phyloP scores from a whole-genome alignment of 495 filamentous ascomycete genomes.

The Immersiella caudata region DNA sequence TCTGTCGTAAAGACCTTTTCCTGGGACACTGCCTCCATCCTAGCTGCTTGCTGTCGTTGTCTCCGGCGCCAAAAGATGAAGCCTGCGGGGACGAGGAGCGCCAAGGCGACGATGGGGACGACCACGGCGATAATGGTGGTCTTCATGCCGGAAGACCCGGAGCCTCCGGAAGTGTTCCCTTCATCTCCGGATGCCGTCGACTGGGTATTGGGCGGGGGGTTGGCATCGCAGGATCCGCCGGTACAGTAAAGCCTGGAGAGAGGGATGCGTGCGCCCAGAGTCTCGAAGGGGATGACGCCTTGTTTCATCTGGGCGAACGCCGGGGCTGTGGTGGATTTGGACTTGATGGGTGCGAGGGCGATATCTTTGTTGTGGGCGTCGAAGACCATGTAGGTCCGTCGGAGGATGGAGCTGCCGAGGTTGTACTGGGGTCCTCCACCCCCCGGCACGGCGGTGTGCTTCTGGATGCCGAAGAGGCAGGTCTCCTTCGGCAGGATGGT shows the following conservation, averaged over 20 bases:
- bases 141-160: neutral
- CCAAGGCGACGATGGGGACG: constrained; percentile 15
- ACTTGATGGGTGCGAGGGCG: constrained; percentile 52
- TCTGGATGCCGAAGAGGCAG: constrained; percentile 69
- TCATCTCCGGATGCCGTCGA: neutral
- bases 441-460: neutral
- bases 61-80: neutral
- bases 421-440: constrained; percentile 44
- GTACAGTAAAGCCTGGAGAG: constrained; percentile 17
- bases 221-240: neutral
- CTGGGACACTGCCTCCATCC: neutral
- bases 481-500: constrained; percentile 28
- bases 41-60: neutral
- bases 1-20: neutral
- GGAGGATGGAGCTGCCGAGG: constrained; percentile 81
- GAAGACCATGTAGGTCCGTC: constrained; percentile 82
- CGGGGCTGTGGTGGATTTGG: neutral
- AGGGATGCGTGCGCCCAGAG: constrained; percentile 19
- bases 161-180: neutral
- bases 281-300: constrained; percentile 18
- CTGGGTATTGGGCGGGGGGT: neutral
- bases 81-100: neutral
- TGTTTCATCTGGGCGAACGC: neutral
- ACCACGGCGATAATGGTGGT: constrained; percentile 21
- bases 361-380: constrained; percentile 78